Percentiles rank a stretch among this genome's conserved stretches.
phyloP scores from a whole-genome alignment of 2,329 filamentous ascomycete species.

The Diplodia scrobiculata region DNA sequence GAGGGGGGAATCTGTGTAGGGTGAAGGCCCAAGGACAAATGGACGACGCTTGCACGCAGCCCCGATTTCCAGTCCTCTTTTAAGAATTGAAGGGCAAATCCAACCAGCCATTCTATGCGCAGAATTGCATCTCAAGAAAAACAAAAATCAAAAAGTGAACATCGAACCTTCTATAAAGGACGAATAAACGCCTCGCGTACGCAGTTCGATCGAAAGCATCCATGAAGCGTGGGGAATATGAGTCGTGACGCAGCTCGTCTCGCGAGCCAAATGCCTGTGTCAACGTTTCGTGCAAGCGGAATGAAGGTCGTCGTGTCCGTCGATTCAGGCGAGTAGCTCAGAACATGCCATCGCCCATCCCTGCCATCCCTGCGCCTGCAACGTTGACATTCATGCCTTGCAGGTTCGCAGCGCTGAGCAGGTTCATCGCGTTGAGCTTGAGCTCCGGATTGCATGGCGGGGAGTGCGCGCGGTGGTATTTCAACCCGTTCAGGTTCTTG shows the following conservation, averaged over 20 bases:
- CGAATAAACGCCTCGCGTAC: constrained; percentile 12
- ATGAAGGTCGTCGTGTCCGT: constrained; percentile 14
- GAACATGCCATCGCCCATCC: constrained; percentile 58
- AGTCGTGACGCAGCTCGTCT: constrained; percentile 20
- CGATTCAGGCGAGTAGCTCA: constrained; percentile 31
- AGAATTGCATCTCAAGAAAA: constrained; percentile 15
- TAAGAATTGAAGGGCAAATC: constrained; percentile 14
- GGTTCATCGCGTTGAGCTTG: constrained; percentile 52
- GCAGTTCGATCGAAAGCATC: background rate
- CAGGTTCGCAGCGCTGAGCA: constrained; percentile 43
- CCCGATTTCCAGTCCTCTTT: background rate
- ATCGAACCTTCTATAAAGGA: constrained; percentile 13
- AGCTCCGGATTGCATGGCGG: constrained; percentile 87
- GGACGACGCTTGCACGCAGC: constrained; percentile 3
- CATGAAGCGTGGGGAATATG: constrained; percentile 15
- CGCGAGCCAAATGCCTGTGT: constrained; percentile 16
- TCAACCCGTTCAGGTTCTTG: constrained; percentile 97
- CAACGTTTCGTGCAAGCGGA: background rate
- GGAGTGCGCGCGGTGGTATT: constrained; percentile 78
- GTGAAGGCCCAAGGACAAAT: background rate
- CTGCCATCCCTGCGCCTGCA: constrained; percentile 57
- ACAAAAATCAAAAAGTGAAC: background rate
- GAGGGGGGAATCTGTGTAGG: constrained; percentile 19
- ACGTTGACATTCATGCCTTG: constrained; percentile 53
- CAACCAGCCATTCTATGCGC: constrained; percentile 25